Base-by-base conservation (phyloP, 106 monocot species). In the Allium sativum region DNA sequence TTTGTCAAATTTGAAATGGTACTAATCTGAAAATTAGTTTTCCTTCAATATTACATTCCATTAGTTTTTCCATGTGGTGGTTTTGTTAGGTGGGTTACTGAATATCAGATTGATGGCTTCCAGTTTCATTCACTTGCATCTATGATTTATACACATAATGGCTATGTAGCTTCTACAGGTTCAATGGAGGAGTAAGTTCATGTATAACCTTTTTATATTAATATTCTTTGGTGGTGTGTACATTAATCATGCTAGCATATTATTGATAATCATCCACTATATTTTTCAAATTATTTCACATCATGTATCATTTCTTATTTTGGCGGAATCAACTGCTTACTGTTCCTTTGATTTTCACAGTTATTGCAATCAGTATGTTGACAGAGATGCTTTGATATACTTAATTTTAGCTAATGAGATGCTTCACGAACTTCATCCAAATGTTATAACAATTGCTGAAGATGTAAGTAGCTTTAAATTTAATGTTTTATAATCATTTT, bases 1-100 rank as follows among this genome's bases (percentile, higher is more conserved):
- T 65, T 79, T 96, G 53, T 96, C 96, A 62, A 96, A 91, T 67
- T 88, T 96, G 66, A 96, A 91, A 48, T 96, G 96, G 96, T 95
- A 87, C 14, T 59, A 43, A 50, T 50, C 48, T 50, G 44, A 62
- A 56, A 45, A 67, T 55, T 12, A 18, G 20, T 9, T 46, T 18
- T 17, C 15, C 10, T 59, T 15, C 15, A 9, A 50, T 53, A 22
- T 61, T 3, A 9, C 18, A n/a, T 62, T 62, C 2, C 15, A 10
- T 59, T 42, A 8, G 47, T 21, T 50, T 62, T 21, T 17, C 16
- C 19, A 48, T 55, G 4, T 42, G 46, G 4, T 45, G 9, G 45
- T 76, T 41, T 70, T 7, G 6, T 42, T 68, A 95, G 95, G 95
- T 96, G 96, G 96, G 90, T 96, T 18, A 51, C 52, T 13, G 91